Evolutionary conservation across 495 filamentous ascomycete genomes (phyloP).

Genomic region (Aspergillus baeticus): DNA sequence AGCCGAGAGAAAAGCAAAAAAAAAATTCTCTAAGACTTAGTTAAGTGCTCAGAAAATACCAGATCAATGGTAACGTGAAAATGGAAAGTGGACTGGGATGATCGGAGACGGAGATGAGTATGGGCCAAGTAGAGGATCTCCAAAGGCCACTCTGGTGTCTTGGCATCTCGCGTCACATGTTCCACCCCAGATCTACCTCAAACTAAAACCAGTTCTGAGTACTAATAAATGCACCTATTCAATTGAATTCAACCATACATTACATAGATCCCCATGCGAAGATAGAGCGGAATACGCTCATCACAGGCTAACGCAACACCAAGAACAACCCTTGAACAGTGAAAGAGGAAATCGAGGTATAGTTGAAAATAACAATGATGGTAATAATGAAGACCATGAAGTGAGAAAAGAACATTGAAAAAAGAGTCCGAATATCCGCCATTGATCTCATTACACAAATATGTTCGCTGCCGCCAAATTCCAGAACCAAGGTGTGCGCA

Average conservation of each 20-base stretch:
- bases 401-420: constrained; percentile 10
- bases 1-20: background rate
- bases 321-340: constrained; percentile 9
- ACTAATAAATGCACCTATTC: background rate
- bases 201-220: too few relatives aligned
- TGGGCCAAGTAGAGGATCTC: background rate
- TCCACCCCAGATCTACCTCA: background rate
- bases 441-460: constrained; percentile 21
- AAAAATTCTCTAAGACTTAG: background rate
- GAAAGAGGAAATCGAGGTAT: constrained; percentile 11
- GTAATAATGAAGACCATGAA: background rate
- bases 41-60: background rate
- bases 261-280: too few relatives aligned
- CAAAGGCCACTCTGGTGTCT: constrained; percentile 34
- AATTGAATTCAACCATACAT: too few relatives aligned
- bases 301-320: constrained; percentile 1
- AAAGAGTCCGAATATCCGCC: constrained; percentile 10
- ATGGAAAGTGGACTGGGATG: background rate
- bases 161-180: constrained; percentile 26
- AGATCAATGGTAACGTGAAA: background rate
- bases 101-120: constrained; percentile 4
- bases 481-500: constrained; percentile 6
- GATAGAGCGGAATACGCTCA: background rate
- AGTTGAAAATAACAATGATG: background rate
- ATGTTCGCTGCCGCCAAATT: constrained; percentile 17